Conservation (phyloP, 2,329 filamentous ascomycete genomes). For the Paradendryphiella salina region DNA sequence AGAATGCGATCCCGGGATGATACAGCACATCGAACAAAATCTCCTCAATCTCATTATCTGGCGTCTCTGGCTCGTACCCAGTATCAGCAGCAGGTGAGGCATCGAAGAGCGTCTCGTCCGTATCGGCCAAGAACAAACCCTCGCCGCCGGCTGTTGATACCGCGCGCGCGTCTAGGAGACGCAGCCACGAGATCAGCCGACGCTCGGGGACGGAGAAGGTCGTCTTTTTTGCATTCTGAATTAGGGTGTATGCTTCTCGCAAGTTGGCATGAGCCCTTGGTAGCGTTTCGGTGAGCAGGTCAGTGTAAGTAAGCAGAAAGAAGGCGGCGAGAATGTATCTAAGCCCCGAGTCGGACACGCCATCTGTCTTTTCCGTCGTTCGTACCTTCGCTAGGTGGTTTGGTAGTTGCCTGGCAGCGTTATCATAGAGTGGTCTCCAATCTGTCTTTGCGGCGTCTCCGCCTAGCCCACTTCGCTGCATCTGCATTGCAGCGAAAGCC, state of each 20-base stretch:
- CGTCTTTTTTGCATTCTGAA: constrained; percentile 41
- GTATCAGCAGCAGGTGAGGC: constrained; percentile 48
- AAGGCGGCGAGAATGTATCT: constrained; percentile 56
- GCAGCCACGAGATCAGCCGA: constrained; percentile 59
- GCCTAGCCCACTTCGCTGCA: constrained; percentile 44
- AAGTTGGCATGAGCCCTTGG: constrained; percentile 48
- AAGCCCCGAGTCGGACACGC: constrained; percentile 19
- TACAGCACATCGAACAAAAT: constrained; percentile 60
- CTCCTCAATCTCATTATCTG: constrained; percentile 51
- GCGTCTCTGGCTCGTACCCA: constrained; percentile 35
- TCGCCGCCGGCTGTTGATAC: constrained; percentile 60
- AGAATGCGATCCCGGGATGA: constrained; percentile 61
- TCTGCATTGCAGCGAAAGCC: constrained; percentile 56
- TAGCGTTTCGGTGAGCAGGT: constrained; percentile 38
- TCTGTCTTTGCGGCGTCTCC: constrained; percentile 33
- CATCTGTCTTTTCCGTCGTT: constrained; percentile 16
- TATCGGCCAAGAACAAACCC: constrained; percentile 57
- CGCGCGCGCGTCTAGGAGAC: constrained; percentile 59
- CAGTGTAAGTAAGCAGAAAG: constrained; percentile 60
- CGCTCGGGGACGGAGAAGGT: constrained; percentile 47
- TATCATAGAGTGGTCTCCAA: constrained; percentile 42
- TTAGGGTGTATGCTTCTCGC: constrained; percentile 55
- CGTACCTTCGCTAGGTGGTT: constrained; percentile 19
- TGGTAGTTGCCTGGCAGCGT: constrained; percentile 33
- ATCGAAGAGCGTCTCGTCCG: constrained; percentile 54